A percentile compares a stretch with the other conserved stretches of the same genome.
Conservation (phyloP, 495 filamentous ascomycete species). For the Penicillium mononematosum region DNA sequence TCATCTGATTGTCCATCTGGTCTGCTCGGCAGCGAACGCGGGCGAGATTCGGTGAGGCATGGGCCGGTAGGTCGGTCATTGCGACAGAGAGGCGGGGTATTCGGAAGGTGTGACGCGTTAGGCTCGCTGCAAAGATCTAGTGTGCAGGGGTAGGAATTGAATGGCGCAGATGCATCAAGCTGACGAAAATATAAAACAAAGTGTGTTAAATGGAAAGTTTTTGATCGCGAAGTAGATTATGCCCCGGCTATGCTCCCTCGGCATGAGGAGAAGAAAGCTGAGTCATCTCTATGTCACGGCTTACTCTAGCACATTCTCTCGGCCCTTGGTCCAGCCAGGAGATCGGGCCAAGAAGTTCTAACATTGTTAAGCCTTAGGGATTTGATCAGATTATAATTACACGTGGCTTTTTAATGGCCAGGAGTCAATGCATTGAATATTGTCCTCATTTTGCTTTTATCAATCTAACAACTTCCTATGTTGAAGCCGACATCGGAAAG, state of each 20-base stretch:
- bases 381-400: no score
- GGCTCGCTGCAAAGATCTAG: not conserved
- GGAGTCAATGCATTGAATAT: not conserved
- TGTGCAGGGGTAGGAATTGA: slow-evolving; percentile 4
- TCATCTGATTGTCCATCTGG: slow-evolving; percentile 23
- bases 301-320: slow-evolving; percentile 13
- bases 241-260: slow-evolving; percentile 17
- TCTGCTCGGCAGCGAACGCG: slow-evolving; percentile 34
- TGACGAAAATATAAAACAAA: not conserved
- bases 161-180: slow-evolving; percentile 5
- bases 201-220: slow-evolving; percentile 9
- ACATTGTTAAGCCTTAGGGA: not conserved
- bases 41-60: slow-evolving; percentile 51
- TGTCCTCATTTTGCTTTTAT: not conserved
- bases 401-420: not conserved
- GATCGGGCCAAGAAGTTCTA: not conserved
- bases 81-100: slow-evolving; percentile 22
- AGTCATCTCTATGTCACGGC: slow-evolving; percentile 4
- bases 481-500: slow-evolving; percentile 6
- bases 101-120: not conserved
- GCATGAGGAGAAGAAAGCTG: slow-evolving; percentile 10
- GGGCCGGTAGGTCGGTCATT: slow-evolving; percentile 53
- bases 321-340: not conserved
- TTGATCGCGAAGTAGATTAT: slow-evolving; percentile 22
- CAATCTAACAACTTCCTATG: not conserved